Conservation (phyloP, 2,329 filamentous ascomycete species). For the Esteya vermicola region DNA sequence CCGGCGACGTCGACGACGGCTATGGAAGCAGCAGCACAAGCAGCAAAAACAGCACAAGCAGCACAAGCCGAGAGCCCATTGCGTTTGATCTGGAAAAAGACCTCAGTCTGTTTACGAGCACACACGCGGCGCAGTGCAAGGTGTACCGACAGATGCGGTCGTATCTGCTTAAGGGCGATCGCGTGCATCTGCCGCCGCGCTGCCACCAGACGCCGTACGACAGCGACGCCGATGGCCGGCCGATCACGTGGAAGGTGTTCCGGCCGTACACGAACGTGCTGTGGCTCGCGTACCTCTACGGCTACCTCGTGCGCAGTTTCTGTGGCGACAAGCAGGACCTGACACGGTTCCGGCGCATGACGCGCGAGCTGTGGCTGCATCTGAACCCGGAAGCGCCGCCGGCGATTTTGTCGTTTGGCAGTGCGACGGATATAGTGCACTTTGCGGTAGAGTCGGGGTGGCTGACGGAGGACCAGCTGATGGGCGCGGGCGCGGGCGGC, state of each 20-base stretch:
- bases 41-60: too few species aligned
- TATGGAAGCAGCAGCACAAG: too few species aligned
- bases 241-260: conserved; percentile 39
- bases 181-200: conserved; percentile 32
- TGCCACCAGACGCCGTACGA: conserved; percentile 33
- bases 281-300: conserved; percentile 49
- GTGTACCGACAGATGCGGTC: conserved; percentile 51
- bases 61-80: too few species aligned
- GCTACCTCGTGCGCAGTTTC: conserved; percentile 35
- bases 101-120: conserved; percentile 44
- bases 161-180: conserved; percentile 36
- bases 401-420: conserved; percentile 34
- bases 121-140: conserved; percentile 43
- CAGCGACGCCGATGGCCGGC: conserved; percentile 25
- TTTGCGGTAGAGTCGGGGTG: conserved; percentile 45
- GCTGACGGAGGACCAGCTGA: conserved; percentile 38
- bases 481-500: conserved; percentile 14
- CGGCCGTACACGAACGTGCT: conserved; percentile 50
- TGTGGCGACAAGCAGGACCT: conserved; percentile 30
- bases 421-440: conserved; percentile 40
- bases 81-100: conserved; percentile 48
- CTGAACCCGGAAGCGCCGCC: conserved; percentile 35
- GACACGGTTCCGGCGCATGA: conserved; percentile 29
- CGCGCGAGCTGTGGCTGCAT: conserved; percentile 38
- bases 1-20: conserved; percentile 20